Percentiles rank a stretch among this genome's conserved stretches.
These are phyloP conservation scores for Cruciata laevipes DNA, from an alignment of 257 asterid genomes.

Conservation along the genomic window DNA sequence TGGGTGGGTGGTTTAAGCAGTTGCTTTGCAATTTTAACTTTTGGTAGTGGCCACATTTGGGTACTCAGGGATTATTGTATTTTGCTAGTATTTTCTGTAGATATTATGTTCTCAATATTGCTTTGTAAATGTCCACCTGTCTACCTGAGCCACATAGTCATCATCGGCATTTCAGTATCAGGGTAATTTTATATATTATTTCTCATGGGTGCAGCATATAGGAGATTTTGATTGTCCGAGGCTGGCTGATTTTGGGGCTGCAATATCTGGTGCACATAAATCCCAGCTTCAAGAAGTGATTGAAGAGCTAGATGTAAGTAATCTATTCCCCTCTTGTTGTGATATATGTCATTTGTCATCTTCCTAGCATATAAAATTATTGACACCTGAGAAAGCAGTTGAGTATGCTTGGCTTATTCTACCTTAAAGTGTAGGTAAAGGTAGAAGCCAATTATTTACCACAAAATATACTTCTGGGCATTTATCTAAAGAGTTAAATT, in stretches of 20 bases:
- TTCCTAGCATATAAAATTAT: not conserved
- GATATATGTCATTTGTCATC: not conserved
- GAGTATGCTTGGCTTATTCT: too few species aligned
- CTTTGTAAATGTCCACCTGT: conserved; percentile 6
- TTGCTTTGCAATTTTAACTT: not conserved
- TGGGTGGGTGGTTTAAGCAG: not conserved
- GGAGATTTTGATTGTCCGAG: conserved; percentile 94
- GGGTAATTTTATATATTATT: conserved; percentile 22
- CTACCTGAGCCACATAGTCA: conserved; percentile 1
- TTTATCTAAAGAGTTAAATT: not conserved
- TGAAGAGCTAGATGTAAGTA: conserved; percentile 96
- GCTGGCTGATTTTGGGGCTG: conserved; percentile 99
- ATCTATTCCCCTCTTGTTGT: conserved; percentile 8
- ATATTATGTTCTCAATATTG: not conserved
- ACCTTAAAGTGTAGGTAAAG: too few species aligned
- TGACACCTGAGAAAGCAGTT: not conserved
- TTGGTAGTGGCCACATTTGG: not conserved
- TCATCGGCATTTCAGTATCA: conserved; percentile 6
- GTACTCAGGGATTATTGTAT: not conserved
- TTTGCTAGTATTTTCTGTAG: not conserved
- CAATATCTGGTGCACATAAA: conserved; percentile 93
- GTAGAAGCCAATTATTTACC: not conserved
- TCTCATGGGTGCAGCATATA: conserved; percentile 61
- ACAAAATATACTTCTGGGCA: not conserved
- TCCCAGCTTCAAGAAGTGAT: conserved; percentile 86